These are phyloP conservation scores for Debaryomycetaceae sp. DNA, from an alignment of 1,139 yeast species.

Conservation along the genomic window DNA sequence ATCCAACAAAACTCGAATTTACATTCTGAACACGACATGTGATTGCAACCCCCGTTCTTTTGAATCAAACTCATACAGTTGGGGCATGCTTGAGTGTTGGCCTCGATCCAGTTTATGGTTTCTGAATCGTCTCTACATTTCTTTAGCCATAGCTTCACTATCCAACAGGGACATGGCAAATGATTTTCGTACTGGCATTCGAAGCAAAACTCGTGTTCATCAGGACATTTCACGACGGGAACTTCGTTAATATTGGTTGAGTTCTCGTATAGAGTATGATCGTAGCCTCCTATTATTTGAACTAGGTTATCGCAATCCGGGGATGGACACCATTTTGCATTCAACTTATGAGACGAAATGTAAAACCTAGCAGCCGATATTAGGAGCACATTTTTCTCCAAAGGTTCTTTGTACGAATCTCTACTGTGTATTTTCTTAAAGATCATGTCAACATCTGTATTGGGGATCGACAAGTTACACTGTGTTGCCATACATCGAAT, in stretches of 20 bases:
- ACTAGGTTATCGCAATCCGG: constrained; percentile 73
- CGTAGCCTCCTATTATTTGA: constrained; percentile 32
- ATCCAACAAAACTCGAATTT: constrained; percentile 88
- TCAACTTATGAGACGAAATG: constrained; percentile 48
- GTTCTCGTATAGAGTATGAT: constrained; percentile 3
- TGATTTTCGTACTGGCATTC: constrained; percentile 77
- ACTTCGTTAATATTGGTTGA: constrained; percentile 18
- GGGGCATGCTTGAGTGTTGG: constrained; percentile 84
- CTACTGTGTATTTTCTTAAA: constrained; percentile 4
- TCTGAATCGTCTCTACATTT: constrained; percentile 87
- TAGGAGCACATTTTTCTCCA: constrained; percentile 16
- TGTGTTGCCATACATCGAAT: constrained; percentile 62
- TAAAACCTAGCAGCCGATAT: constrained; percentile 40
- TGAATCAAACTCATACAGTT: constrained; percentile 61
- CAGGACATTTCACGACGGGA: constrained; percentile 68
- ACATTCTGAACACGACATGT: constrained; percentile 86
- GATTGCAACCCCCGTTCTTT: constrained; percentile 94
- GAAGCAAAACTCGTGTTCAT: constrained; percentile 75
- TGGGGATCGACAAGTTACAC: constrained; percentile 34
- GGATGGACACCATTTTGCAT: constrained; percentile 78
- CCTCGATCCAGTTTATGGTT: constrained; percentile 84
- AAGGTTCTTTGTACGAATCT: constrained; percentile 2
- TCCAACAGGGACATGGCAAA: constrained; percentile 74
- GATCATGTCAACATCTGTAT: constrained; percentile 22
- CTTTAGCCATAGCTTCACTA: constrained; percentile 69